phyloP scores from a whole-genome alignment of 169 alveolate genomes.

The Nephromyces sp. region DNA sequence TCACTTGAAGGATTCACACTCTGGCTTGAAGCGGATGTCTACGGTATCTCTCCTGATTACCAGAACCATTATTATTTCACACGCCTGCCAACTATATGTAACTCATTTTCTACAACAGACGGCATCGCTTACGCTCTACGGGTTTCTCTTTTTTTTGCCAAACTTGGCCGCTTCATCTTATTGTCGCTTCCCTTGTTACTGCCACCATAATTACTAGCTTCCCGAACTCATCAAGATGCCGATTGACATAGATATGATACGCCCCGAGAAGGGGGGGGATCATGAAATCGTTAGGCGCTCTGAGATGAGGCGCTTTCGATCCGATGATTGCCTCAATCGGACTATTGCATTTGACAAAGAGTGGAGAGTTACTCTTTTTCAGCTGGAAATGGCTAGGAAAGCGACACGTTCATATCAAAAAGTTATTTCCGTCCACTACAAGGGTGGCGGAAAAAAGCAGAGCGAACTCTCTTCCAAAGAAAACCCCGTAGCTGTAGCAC shows the following conservation, averaged over 20 bases:
- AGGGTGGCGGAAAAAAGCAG: constrained; percentile 40
- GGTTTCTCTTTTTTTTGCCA: too few species aligned
- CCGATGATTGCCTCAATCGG: not conserved
- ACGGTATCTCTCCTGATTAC: too few species aligned
- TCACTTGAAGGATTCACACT: too few species aligned
- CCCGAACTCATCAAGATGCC: constrained; percentile 38
- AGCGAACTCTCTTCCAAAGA: constrained; percentile 47
- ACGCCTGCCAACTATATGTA: too few species aligned
- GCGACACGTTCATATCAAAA: constrained; percentile 6
- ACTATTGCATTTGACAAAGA: constrained; percentile 61
- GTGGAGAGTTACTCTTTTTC: constrained; percentile 63
- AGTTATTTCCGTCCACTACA: not conserved
- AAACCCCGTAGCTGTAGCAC: constrained; percentile 9
- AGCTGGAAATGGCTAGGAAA: constrained; percentile 57
- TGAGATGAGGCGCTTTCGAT: constrained; percentile 35
- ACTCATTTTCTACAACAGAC: too few species aligned
- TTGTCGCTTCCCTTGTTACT: too few species aligned
- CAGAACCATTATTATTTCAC: too few species aligned
- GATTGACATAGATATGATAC: constrained; percentile 44
- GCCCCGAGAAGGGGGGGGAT: constrained; percentile 52
- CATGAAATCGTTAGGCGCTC: constrained; percentile 38
- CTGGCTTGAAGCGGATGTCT: too few species aligned
- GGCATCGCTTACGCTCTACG: too few species aligned
- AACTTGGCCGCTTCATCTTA: too few species aligned
- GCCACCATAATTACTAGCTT: too few species aligned